Percentiles rank a stretch among this genome's conserved stretches.
phyloP scores from a whole-genome alignment of 2,329 filamentous ascomycete genomes.

The Nemania diffusa region DNA sequence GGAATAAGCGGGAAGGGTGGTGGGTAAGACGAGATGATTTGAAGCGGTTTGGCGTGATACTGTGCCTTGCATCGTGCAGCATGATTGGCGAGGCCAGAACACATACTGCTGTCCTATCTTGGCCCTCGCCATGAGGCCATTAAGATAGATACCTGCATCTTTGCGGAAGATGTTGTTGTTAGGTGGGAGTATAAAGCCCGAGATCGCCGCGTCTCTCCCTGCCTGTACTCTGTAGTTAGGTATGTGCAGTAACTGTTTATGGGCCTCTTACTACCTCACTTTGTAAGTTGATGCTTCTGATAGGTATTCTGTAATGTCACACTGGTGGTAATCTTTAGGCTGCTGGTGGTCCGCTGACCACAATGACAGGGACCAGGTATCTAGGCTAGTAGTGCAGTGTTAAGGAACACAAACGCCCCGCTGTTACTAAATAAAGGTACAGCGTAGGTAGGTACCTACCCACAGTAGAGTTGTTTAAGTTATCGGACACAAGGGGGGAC shows the following conservation, averaged over 20 bases:
- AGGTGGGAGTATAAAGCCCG: neutral
- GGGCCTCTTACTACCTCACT: too few species aligned
- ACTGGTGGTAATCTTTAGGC: neutral
- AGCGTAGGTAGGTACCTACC: neutral
- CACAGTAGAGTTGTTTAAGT: neutral
- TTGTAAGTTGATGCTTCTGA: too few species aligned
- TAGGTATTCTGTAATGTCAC: too few species aligned
- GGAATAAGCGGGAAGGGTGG: constrained; percentile 25
- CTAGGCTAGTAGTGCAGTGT: neutral
- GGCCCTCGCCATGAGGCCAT: constrained; percentile 21
- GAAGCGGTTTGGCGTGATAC: constrained; percentile 31
- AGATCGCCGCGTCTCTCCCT: neutral
- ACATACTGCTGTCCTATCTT: constrained; percentile 19
- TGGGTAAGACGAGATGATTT: constrained; percentile 34
- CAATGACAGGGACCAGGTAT: neutral
- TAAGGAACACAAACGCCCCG: neutral
- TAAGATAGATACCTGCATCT: neutral
- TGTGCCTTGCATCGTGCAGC: constrained; percentile 39
- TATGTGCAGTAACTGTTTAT: too few species aligned
- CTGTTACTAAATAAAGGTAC: constrained; percentile 26
- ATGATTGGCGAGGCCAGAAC: constrained; percentile 36
- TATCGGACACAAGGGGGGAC: neutral
- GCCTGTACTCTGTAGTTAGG: too few species aligned
- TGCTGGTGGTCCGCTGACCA: neutral
- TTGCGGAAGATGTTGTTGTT: constrained; percentile 7